A percentile compares a stretch with the other conserved stretches of the same genome.
These are phyloP conservation scores for Penicillium turbatum DNA, from an alignment of 495 filamentous ascomycete species.

Conservation along the genomic window DNA sequence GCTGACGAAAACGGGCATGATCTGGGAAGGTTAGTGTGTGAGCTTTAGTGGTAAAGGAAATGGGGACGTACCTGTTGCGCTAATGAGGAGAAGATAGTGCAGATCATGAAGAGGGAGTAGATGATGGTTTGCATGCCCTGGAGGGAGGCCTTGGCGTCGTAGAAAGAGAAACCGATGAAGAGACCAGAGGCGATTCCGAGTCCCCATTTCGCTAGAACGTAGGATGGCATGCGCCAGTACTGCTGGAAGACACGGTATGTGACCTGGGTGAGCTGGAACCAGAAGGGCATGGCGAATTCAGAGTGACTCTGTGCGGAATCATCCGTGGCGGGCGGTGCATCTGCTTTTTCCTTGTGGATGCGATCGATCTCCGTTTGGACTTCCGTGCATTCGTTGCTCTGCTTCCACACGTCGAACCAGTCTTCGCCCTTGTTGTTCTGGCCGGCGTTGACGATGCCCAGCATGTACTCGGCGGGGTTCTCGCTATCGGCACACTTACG, in stretches of 20 bases:
- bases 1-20: constrained; percentile 62
- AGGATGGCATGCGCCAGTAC: constrained; percentile 53
- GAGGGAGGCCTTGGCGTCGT: constrained; percentile 37
- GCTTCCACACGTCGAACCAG: constrained; percentile 72
- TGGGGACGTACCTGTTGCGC: constrained; percentile 44
- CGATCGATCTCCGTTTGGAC: constrained; percentile 64
- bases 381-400: constrained; percentile 58
- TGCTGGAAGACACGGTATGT: constrained; percentile 43
- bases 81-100: constrained; percentile 50
- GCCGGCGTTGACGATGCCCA: constrained; percentile 60
- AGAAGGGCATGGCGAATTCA: constrained; percentile 50
- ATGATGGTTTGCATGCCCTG: constrained; percentile 50
- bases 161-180: constrained; percentile 63
- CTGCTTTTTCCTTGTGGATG: constrained; percentile 51
- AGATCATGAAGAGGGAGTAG: constrained; percentile 59
- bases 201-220: constrained; percentile 34
- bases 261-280: constrained; percentile 44
- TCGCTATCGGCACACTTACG: constrained; percentile 60
- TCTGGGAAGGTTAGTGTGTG: constrained; percentile 33
- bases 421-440: constrained; percentile 44
- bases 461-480: constrained; percentile 87
- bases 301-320: constrained; percentile 10
- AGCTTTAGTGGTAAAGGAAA: background rate
- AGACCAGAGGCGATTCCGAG: constrained; percentile 45
- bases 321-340: constrained; percentile 38